Evolutionary conservation across 306 rosid species (phyloP), one percentile per base, ranked within the genome.

Genomic region (Malus asiatica): DNA sequence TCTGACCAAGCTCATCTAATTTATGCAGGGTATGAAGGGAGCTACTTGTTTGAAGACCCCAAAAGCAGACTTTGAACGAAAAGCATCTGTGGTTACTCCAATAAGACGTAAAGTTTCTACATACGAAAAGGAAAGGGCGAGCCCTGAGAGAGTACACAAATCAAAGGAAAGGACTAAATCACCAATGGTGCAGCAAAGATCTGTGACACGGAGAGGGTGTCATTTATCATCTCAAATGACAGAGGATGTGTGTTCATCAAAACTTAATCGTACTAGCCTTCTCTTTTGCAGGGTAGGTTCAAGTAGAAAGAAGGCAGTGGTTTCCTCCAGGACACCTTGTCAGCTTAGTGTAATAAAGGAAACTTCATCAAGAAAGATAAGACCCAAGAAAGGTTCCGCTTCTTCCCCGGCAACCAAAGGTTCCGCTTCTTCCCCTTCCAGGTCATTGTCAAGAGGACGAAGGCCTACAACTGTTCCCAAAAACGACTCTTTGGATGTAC

Each of bases 401-500:
- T 72, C 83, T 51, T 25, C 25, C 25, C 73, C 77, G 18, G 74
- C 64, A 70, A 74, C 67, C 71, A 76, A 79, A 70, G 80, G 76
- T 71, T 35, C 74, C 1, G 9, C 66, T 72, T 42, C 23, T 10
- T 58, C 66, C n/a, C 53, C 71, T 44, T 77, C 80, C 12, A 65
- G 83, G 51, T 66, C 86, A 32, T 59, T 63, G 77, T 83, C 90
- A 58, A 80, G 80, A 51, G 89, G 79, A 76, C 86, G 72, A 79
- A 86, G 78, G 80, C 70, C 87, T 18, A 15, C 78, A 66, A 92
- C 97, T 38, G 80, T 87, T 72, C 88, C 97, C 6, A 89, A 83
- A 85, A 90, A 25, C 25, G 25, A 25, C 25, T 25, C 25, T 25
- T 25, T 25, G 25, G 25, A 25, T 44, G 84, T 87, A 59, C 96